Percentiles rank a stretch among this genome's conserved stretches.
Evolutionary conservation across 768 basidiomycete species (phyloP).

Genomic region (Trametes gibbosa): DNA sequence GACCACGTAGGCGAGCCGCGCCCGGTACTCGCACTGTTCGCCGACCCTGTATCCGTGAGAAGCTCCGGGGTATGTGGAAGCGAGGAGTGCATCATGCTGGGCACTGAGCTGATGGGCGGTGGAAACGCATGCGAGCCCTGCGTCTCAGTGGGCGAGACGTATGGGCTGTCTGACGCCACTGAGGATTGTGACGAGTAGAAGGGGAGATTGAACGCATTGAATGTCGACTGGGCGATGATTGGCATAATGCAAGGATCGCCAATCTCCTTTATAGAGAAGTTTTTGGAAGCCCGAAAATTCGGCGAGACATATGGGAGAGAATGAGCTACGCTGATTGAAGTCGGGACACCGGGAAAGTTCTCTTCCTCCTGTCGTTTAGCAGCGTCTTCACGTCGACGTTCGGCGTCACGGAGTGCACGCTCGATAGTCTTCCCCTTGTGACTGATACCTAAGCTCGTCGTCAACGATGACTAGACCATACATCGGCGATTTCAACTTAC

Average conservation of each 20-base stretch:
- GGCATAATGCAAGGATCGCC: slow-evolving; percentile 8
- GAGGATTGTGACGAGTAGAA: not conserved
- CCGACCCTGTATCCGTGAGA: not conserved
- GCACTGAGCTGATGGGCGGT: not conserved
- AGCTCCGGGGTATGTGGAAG: not conserved
- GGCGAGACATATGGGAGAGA: not conserved
- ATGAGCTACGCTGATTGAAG: not conserved
- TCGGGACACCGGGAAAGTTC: not conserved
- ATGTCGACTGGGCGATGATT: slow-evolving; percentile 2
- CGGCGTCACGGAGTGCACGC: slow-evolving; percentile 8
- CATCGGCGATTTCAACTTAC: not conserved
- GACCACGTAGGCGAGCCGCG: not conserved
- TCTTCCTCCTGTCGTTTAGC: not conserved
- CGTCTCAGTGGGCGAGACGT: not conserved
- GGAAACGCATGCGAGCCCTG: not conserved
- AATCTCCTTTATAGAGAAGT: not conserved
- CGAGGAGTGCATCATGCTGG: not conserved
- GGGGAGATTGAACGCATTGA: slow-evolving; percentile 1
- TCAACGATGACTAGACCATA: not conserved
- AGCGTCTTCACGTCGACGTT: slow-evolving; percentile 2
- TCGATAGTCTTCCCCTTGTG: slow-evolving; percentile 6
- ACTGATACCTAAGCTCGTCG: slow-evolving; percentile 8
- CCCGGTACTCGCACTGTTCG: not conserved
- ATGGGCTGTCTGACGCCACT: not conserved
- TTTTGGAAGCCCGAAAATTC: not conserved